These are phyloP conservation scores for Ogataea nakhonphanomensis DNA, from an alignment of 805 yeast species.

Conservation along the genomic window DNA sequence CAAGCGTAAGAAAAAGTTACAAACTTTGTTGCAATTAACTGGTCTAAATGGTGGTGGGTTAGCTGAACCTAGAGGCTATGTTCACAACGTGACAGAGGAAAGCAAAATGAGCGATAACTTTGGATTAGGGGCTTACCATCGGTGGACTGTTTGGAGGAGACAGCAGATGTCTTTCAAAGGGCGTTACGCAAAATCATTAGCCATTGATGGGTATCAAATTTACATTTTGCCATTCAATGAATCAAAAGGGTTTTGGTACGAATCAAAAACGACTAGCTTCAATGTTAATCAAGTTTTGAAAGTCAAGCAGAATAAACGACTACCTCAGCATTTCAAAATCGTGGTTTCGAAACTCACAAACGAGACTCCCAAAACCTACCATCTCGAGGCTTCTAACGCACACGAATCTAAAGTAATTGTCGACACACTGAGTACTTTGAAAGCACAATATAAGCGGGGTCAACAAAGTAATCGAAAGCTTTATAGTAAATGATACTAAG, in stretches of 20 bases:
- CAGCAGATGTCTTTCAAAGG: slow-evolving; percentile 81
- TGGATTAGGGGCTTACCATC: slow-evolving; percentile 51
- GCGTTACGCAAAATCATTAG: slow-evolving; percentile 76
- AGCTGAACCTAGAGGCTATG: not conserved
- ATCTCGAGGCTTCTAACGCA: slow-evolving; percentile 68
- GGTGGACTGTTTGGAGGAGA: slow-evolving; percentile 85
- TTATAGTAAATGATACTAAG: slow-evolving; percentile 12
- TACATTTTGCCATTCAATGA: slow-evolving; percentile 86
- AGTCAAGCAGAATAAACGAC: slow-evolving; percentile 72
- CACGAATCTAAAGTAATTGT: slow-evolving; percentile 72
- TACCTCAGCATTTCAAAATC: slow-evolving; percentile 77
- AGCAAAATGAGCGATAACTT: not conserved
- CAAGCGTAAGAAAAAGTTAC: slow-evolving; percentile 2
- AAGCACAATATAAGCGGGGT: slow-evolving; percentile 41
- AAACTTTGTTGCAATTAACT: slow-evolving; percentile 4
- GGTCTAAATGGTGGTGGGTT: not conserved
- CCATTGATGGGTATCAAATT: slow-evolving; percentile 91
- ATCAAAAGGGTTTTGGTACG: slow-evolving; percentile 58
- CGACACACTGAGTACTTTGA: slow-evolving; percentile 56
- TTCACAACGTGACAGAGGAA: too few species aligned
- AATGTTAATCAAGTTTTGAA: slow-evolving; percentile 75
- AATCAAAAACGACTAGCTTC: slow-evolving; percentile 77
- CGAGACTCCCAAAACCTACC: slow-evolving; percentile 75
- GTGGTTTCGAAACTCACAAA: slow-evolving; percentile 56
- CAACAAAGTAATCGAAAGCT: not conserved